phyloP scores from a whole-genome alignment of 2,329 filamentous ascomycete species.

The Arthrinium puccinioides region DNA sequence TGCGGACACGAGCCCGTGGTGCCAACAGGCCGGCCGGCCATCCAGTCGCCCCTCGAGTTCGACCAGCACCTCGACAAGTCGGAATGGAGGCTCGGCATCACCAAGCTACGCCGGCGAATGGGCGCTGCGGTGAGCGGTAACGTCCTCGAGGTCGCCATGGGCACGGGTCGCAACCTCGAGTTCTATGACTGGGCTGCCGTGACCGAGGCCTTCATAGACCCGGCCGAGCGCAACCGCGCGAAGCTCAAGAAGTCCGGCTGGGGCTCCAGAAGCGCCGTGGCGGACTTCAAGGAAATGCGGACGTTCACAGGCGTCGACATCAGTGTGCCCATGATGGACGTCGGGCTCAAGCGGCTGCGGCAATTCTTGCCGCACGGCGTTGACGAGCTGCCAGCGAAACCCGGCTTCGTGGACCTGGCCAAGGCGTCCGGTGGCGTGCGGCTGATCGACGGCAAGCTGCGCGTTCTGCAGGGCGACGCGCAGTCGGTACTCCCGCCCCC shows the following conservation, averaged over 20 bases:
- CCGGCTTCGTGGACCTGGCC: constrained; percentile 18
- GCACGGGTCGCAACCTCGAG: constrained; percentile 53
- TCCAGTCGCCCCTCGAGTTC: constrained; percentile 46
- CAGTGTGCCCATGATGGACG: constrained; percentile 50
- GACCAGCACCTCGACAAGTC: constrained; percentile 50
- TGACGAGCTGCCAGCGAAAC: constrained; percentile 25
- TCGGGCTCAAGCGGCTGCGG: constrained; percentile 46
- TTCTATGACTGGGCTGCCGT: constrained; percentile 48
- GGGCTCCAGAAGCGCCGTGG: constrained; percentile 1
- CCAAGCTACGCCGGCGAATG: constrained; percentile 39
- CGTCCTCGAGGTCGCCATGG: constrained; percentile 56
- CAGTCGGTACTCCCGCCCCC: constrained; percentile 33
- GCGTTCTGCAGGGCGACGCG: constrained; percentile 43
- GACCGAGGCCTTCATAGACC: constrained; percentile 9
- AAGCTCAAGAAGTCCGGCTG: constrained; percentile 8
- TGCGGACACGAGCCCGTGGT: constrained; percentile 25
- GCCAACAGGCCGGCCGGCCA: constrained; percentile 42
- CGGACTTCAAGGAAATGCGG: constrained; percentile 27
- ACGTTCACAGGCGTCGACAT: constrained; percentile 59
- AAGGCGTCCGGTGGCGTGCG: constrained; percentile 13
- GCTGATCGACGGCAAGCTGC: constrained; percentile 33
- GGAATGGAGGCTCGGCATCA: constrained; percentile 51
- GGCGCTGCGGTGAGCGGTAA: constrained; percentile 42
- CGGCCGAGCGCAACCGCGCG: constrained; percentile 11
- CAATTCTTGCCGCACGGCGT: constrained; percentile 30